Evolutionary conservation across 805 yeast species (phyloP), one percentile per base, ranked within the genome.

Genomic region (Osmozyma mogii): DNA sequence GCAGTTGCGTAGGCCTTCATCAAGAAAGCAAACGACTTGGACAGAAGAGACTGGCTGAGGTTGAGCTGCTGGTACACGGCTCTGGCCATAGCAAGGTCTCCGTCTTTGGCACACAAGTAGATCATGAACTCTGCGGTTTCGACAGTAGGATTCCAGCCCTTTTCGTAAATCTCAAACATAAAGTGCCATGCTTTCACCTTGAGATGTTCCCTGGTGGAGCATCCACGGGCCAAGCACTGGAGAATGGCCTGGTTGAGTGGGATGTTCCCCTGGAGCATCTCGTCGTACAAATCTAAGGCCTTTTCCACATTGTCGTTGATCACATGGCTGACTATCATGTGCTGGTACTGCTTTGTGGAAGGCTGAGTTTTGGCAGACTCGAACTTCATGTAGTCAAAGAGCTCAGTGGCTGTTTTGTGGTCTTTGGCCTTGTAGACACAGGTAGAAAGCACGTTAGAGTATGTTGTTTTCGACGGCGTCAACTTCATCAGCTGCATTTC

Each of bases 321-420:
- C 3, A 78, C 72, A 38, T 82, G 75, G 6, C 84, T 61, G 8
- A 75, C 65, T 9, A 89, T 71, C 63, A 87, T 72, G 5, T 81
- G 71, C 34, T 78, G 75, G 52, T 87, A 92, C 1, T 87, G 72
- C 11, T 57, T 54, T 0, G 72, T 45, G 27, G 76, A 81, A 0
- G 97, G 96, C 28, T 72, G 68, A 10, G 87, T 74, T 16, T 62
- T 58, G 4, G 62, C 46, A 1, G 92, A 75, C 41, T 80, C 52
- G 50, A 84, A 89, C 49, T 85, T 89, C 87, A 92, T 76, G 37
- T 84, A 74, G 40, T 80, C 85, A 54, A 92, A 92, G 2, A 83
- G 61, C 25, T 75, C 75, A 32, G 71, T 69, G 0, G 95, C 94
- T 37, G 79, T 75, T 11, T 61, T 51, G 36, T 65, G 72, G 31